Base-by-base conservation (phyloP, 768 basidiomycete species). In the Udeniomyces megalosporus region DNA sequence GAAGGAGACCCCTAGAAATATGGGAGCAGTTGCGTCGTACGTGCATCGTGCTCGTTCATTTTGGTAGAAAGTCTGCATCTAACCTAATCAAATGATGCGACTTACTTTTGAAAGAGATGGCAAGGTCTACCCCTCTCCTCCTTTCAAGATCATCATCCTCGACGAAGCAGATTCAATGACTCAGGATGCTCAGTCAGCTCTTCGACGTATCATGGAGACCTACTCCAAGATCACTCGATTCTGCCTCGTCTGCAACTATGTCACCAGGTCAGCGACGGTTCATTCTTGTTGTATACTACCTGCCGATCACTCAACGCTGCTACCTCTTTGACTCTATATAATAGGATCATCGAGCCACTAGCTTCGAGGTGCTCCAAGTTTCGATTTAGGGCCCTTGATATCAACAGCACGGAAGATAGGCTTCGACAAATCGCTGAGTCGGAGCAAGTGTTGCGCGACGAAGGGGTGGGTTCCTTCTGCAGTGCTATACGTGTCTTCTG, bases 81-180 rank as follows among this genome's bases (percentile, higher is more conserved):
- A 34, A 6, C 24, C 11, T 45, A 48, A n/a, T n/a, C n/a, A n/a
- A n/a, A n/a, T n/a, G n/a, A n/a, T 44, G 11, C 42, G 42, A n/a
- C 26, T 50, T 56, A 0, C 49, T n/a, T n/a, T n/a, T n/a, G n/a
- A n/a, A n/a, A 75, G 72, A 1, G 69, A 72, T 65, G 74, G 75
- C 34, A 86, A 86, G 70, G 80, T 77, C 47, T 97, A 96, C 71
- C 93, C 92, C 48, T 93, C 88, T 72, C 95, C 95, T 15, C 95
- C 95, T 0, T 99, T 88, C 78, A 99, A 99, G 73, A 93, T 99
- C 67, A 85, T 99, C 71, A 97, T 99, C 66, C 81, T 99, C 28
- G 95, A 99, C 69, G 95, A 99, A 75, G 95, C 95, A 24, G 95
- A 99, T 73, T 93, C 90, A 5, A 99, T 99, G 95, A 99, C 95